These are phyloP conservation scores for Globisporangium alternatum DNA, from an alignment of 352 stramenopile species.

Conservation along the genomic window DNA sequence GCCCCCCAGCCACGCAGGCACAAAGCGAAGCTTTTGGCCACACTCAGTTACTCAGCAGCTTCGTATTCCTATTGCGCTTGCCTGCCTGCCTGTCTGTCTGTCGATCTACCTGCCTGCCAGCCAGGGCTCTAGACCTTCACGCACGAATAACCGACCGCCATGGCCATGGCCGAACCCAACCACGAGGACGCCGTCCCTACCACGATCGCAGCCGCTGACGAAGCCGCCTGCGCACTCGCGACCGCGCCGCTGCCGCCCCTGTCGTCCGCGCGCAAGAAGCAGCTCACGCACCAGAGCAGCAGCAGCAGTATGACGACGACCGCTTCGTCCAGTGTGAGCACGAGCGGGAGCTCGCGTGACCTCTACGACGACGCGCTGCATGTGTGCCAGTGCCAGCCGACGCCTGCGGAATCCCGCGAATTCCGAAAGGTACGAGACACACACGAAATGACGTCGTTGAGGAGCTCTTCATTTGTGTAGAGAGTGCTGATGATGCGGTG, in stretches of 20 bases:
- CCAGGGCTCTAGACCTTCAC: neutral
- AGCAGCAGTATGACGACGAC: constrained; percentile 1
- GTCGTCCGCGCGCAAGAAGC: constrained; percentile 13
- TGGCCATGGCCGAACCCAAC: constrained; percentile 14
- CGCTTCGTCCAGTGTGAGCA: neutral
- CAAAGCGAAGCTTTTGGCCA: neutral
- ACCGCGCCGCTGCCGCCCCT: constrained; percentile 4
- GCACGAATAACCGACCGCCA: constrained; percentile 5
- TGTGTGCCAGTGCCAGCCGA: constrained; percentile 63
- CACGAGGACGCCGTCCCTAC: constrained; percentile 5
- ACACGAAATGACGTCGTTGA: neutral
- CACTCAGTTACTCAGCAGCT: neutral
- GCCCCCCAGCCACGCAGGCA: neutral
- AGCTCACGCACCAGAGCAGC: constrained; percentile 15
- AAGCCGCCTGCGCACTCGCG: constrained; percentile 7
- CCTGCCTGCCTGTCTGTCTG: neutral
- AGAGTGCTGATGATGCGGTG: constrained; percentile 2
- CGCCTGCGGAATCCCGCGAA: constrained; percentile 63
- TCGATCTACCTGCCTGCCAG: neutral
- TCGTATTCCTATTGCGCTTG: neutral
- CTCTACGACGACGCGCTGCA: constrained; percentile 17
- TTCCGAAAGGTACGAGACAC: constrained; percentile 64
- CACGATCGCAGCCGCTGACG: neutral
- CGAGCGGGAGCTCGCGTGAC: neutral
- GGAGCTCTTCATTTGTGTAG: neutral